Percentiles rank a stretch among this genome's conserved stretches.
Conservation (phyloP, 129 eudicot genomes). For the Artemisia argyi region DNA sequence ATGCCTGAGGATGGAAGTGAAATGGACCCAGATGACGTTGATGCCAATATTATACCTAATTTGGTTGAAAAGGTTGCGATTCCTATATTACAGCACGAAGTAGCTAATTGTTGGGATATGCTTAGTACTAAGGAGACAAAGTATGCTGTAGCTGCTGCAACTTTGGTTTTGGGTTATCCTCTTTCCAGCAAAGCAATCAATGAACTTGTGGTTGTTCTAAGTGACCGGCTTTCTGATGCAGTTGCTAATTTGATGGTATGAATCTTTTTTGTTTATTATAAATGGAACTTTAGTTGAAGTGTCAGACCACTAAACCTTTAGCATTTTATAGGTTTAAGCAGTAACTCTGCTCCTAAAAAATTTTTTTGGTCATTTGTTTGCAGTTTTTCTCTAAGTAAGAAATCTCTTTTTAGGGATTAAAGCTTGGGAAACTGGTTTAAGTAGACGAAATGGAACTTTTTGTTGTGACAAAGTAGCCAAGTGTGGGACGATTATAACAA, state of each 20-base stretch:
- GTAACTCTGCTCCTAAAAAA: too few relatives aligned
- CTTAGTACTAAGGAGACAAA: conserved; percentile 85
- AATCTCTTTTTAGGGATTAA: too few relatives aligned
- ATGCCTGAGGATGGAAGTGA: conserved; percentile 57
- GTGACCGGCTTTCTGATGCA: conserved; percentile 76
- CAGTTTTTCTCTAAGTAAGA: too few relatives aligned
- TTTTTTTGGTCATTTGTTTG: too few relatives aligned
- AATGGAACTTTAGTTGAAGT: too few relatives aligned
- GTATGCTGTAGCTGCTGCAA: conserved; percentile 71
- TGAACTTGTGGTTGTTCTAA: conserved; percentile 58
- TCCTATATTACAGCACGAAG: conserved; percentile 77
- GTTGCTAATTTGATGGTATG: conserved; percentile 74
- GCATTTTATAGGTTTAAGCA: too few relatives aligned
- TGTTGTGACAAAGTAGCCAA: too few relatives aligned
- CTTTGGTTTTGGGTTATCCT: conserved; percentile 59
- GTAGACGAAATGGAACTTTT: too few relatives aligned
- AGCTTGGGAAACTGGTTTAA: too few relatives aligned
- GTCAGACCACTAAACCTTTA: neutral
- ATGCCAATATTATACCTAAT: conserved; percentile 76
- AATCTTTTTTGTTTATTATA: neutral
- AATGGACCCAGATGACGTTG: conserved; percentile 54
- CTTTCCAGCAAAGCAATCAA: conserved; percentile 69
- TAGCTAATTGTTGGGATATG: conserved; percentile 83
- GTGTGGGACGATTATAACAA: too few relatives aligned
- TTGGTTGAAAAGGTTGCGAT: conserved; percentile 84